Conservation (phyloP, 495 filamentous ascomycete species). For the Aspergillus biplanus region DNA sequence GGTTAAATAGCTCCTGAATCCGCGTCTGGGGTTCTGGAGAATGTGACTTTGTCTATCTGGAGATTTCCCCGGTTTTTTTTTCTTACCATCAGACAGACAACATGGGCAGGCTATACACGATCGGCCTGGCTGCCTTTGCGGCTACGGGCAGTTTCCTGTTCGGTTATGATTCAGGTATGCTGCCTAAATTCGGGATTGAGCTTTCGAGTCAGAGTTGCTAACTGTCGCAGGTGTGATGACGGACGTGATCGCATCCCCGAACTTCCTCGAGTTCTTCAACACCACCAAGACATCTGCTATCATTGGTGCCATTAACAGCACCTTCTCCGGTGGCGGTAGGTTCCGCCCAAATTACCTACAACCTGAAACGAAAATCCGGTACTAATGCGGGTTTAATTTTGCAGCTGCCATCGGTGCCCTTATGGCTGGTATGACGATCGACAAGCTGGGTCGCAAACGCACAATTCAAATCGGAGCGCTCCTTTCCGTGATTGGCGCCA, state of each 20-base stretch:
- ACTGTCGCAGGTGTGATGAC: conserved; percentile 51
- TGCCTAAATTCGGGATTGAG: background rate
- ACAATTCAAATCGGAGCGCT: conserved; percentile 60
- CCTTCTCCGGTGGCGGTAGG: conserved; percentile 56
- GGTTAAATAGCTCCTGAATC: background rate
- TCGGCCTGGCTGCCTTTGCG: conserved; percentile 13
- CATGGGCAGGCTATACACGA: conserved; percentile 13
- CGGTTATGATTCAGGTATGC: conserved; percentile 16
- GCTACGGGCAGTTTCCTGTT: conserved; percentile 16
- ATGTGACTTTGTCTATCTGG: background rate
- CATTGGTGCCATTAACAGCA: conserved; percentile 59
- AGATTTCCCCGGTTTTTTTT: background rate
- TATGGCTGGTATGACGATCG: conserved; percentile 42
- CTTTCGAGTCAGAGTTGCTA: background rate
- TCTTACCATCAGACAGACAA: background rate
- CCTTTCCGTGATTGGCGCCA: conserved; percentile 57
- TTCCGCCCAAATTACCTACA: background rate
- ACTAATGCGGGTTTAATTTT: background rate
- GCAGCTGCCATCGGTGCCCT: conserved; percentile 41
- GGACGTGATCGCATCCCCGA: conserved; percentile 54
- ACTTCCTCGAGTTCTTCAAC: conserved; percentile 54
- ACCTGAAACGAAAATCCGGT: background rate
- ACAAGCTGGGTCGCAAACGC: conserved; percentile 52
- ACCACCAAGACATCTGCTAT: conserved; percentile 52
- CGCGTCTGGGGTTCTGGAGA: background rate